A percentile compares a stretch with the other conserved stretches of the same genome.
Evolutionary conservation across 371 early-diverging fungal species (phyloP).

Genomic region (Capillidium rhysosporum): DNA sequence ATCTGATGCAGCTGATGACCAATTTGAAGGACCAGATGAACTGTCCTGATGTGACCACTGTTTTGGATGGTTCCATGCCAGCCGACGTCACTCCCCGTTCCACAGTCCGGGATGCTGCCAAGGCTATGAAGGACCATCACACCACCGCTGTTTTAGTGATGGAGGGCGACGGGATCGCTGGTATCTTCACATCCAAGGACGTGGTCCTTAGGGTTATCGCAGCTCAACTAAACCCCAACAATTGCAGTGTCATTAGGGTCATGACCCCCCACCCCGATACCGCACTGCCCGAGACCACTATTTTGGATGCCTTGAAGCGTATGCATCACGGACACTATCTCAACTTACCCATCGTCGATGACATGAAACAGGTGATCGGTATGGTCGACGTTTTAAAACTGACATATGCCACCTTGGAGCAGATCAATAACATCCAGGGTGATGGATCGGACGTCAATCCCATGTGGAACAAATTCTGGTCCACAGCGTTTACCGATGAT

Average conservation of each 20-base stretch:
- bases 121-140: conserved; percentile 63
- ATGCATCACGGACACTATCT: conserved; percentile 89
- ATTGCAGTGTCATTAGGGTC: conserved; percentile 81
- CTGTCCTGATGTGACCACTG: conserved; percentile 68
- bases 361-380: conserved; percentile 47
- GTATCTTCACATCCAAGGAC: conserved; percentile 94
- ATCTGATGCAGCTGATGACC: conserved; percentile 44
- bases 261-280: conserved; percentile 98
- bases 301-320: conserved; percentile 84
- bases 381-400: conserved; percentile 82
- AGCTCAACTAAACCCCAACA: conserved; percentile 72
- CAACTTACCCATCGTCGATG: conserved; percentile 84
- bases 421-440: conserved; percentile 28
- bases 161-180: conserved; percentile 55
- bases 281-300: conserved; percentile 56
- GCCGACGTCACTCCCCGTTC: conserved; percentile 61
- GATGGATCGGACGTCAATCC: conserved; percentile 19
- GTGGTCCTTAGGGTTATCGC: conserved; percentile 91
- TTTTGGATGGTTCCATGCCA: conserved; percentile 40
- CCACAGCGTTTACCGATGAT: conserved; percentile 16
- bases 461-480: conserved; percentile 35
- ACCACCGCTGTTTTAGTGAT: conserved; percentile 83
- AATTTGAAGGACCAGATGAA: conserved; percentile 54
- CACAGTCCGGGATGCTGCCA: conserved; percentile 73
- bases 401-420: conserved; percentile 61